Conservation (phyloP, 2,329 filamentous ascomycete species). For the Aspergillus unguis region DNA sequence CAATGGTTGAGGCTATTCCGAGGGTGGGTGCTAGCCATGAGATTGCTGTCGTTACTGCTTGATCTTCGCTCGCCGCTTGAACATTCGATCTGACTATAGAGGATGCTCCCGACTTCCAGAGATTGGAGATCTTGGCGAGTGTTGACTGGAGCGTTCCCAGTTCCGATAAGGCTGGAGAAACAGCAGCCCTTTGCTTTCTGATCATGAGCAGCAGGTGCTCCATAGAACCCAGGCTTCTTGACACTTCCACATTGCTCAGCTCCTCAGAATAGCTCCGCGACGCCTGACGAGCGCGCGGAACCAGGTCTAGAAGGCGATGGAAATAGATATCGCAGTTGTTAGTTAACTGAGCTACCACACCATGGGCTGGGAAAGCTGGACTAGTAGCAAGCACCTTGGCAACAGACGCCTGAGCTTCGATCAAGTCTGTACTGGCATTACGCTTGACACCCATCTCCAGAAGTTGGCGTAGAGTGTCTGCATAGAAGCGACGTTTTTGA, state of each 20-base stretch:
- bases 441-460: conserved; percentile 85
- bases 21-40: conserved; percentile 70
- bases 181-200: conserved; percentile 38
- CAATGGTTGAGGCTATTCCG: conserved; percentile 57
- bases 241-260: conserved; percentile 73
- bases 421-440: conserved; percentile 70
- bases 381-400: conserved; percentile 65
- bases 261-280: conserved; percentile 77
- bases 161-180: conserved; percentile 32
- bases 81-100: conserved; percentile 24
- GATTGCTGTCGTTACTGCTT: conserved; percentile 28
- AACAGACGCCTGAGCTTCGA: conserved; percentile 70
- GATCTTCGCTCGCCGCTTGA: conserved; percentile 17
- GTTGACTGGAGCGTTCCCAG: conserved; percentile 30
- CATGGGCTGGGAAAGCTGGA: conserved; percentile 33
- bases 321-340: conserved; percentile 67
- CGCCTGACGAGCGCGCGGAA: conserved; percentile 64
- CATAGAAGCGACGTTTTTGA: conserved; percentile 84
- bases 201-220: conserved; percentile 70
- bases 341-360: conserved; percentile 19
- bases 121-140: conserved; percentile 30
- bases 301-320: conserved; percentile 72
- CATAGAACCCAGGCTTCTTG: conserved; percentile 76
- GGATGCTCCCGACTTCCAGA: conserved; percentile 29
- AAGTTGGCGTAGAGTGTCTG: conserved; percentile 78